phyloP scores from a whole-genome alignment of 2,329 filamentous ascomycete genomes.

The Hypocreales sp. region DNA sequence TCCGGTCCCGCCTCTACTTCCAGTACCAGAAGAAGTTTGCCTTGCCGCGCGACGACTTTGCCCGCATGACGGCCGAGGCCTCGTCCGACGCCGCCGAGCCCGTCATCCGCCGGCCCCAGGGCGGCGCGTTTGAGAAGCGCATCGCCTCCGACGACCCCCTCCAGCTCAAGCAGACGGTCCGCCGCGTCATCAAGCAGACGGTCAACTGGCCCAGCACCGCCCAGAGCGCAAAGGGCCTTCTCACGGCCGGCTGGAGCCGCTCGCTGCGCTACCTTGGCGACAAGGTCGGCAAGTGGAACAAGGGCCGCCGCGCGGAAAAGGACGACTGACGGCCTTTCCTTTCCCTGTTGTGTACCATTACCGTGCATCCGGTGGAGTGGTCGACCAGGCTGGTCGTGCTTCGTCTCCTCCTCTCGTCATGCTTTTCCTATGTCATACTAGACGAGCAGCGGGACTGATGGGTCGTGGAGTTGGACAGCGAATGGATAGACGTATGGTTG shows the following conservation, averaged over 20 bases:
- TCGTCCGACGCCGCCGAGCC: constrained; percentile 52
- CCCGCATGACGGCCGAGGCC: constrained; percentile 61
- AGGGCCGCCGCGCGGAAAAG: constrained; percentile 21
- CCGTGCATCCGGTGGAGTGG: too few relatives aligned
- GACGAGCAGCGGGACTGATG: too few relatives aligned
- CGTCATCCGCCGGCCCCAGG: constrained; percentile 59
- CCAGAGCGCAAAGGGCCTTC: constrained; percentile 69
- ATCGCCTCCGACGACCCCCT: constrained; percentile 57
- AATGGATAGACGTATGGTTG: too few relatives aligned
- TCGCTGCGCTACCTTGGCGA: constrained; percentile 67
- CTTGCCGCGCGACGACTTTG: constrained; percentile 72
- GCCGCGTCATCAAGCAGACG: constrained; percentile 68
- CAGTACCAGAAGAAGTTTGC: constrained; percentile 83
- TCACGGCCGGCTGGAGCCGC: constrained; percentile 61
- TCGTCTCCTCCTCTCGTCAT: too few relatives aligned
- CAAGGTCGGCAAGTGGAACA: constrained; percentile 55
- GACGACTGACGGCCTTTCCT: too few relatives aligned
- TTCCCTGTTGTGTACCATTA: too few relatives aligned
- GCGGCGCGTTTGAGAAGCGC: constrained; percentile 71
- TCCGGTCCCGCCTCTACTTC: constrained; percentile 84
- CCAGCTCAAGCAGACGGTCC: constrained; percentile 55
- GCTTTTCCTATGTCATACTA: too few relatives aligned
- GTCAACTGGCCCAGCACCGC: constrained; percentile 84
- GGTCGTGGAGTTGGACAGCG: too few relatives aligned
- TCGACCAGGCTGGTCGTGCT: too few relatives aligned